A percentile compares a stretch with the other conserved stretches of the same genome.
Evolutionary conservation across 345 rosid genomes (phyloP).

Genomic region (Camelina neglecta): DNA sequence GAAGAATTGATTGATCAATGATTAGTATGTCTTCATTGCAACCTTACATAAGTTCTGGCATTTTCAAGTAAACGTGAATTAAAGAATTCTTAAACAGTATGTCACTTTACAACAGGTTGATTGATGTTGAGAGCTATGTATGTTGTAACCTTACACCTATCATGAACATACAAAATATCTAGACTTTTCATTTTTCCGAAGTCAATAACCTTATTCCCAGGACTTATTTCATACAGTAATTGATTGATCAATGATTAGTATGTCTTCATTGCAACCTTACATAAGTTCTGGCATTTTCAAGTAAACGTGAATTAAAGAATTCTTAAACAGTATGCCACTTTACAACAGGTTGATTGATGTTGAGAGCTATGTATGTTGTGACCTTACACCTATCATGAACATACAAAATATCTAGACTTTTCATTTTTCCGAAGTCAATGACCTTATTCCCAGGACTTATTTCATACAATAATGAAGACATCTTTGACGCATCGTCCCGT

Average conservation of each 20-base stretch:
- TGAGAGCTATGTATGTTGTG: slow-evolving; percentile 5
- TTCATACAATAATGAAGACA: neutral
- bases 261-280: neutral
- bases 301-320: neutral
- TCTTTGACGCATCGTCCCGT: too few relatives aligned
- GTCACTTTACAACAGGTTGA: neutral
- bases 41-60: neutral
- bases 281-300: neutral
- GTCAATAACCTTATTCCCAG: too few relatives aligned
- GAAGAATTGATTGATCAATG: neutral
- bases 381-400: neutral
- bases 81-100: neutral
- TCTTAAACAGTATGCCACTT: neutral
- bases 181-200: too few relatives aligned
- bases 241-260: neutral
- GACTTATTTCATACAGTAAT: too few relatives aligned
- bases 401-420: slow-evolving; percentile 8
- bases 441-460: neutral
- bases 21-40: neutral
- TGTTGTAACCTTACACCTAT: neutral
- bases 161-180: neutral
- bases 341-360: neutral
- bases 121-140: slow-evolving; percentile 4
- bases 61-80: neutral
- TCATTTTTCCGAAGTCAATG: neutral